Percentiles rank a stretch among this genome's conserved stretches.
phyloP scores from a whole-genome alignment of 1,139 yeast genomes.

The Sugiyamaella grinbergsii region DNA sequence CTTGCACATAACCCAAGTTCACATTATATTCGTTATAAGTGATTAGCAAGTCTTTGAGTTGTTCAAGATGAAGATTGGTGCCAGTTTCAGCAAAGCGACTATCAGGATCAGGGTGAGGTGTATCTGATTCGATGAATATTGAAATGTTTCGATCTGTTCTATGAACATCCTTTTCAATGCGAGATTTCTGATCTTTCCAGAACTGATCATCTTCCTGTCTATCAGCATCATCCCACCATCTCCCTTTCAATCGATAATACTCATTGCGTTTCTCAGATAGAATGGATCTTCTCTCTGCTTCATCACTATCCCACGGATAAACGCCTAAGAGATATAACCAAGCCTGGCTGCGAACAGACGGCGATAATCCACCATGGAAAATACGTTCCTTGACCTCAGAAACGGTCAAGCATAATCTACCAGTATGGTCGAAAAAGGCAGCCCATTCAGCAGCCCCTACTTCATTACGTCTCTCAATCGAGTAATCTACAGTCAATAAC shows the following conservation, averaged over 20 bases:
- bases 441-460: constrained; percentile 78
- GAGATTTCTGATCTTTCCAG: constrained; percentile 84
- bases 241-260: constrained; percentile 64
- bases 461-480: constrained; percentile 68
- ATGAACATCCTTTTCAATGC: constrained; percentile 92
- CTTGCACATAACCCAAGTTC: constrained; percentile 93
- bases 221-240: constrained; percentile 67
- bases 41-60: constrained; percentile 73
- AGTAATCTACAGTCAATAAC: constrained; percentile 56
- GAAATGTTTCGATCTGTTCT: constrained; percentile 83
- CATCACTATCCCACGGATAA: constrained; percentile 84
- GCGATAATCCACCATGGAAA: constrained; percentile 85
- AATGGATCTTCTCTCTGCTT: constrained; percentile 64
- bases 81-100: constrained; percentile 54
- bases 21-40: constrained; percentile 84
- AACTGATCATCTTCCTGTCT: constrained; percentile 62
- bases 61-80: constrained; percentile 67
- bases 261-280: constrained; percentile 59
- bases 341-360: constrained; percentile 64
- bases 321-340: constrained; percentile 87
- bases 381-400: constrained; percentile 77
- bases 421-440: constrained; percentile 75
- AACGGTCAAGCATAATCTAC: constrained; percentile 69
- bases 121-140: constrained; percentile 58
- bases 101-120: constrained; percentile 55